Conservation (phyloP, 441 rosid genomes). For the Gossypium gossypioides region DNA sequence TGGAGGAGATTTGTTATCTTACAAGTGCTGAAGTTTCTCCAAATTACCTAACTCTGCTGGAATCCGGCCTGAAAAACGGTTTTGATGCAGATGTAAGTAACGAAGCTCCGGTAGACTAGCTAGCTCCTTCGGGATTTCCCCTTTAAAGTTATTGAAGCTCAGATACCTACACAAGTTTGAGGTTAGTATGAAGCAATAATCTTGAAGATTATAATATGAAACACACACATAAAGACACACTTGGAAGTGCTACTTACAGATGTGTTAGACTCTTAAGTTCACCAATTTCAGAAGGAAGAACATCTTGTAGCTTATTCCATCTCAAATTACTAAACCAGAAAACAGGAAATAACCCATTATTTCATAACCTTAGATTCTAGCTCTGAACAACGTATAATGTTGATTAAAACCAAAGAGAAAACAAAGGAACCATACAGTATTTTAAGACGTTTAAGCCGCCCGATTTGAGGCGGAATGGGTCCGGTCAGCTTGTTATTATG, state of each 20-base stretch:
- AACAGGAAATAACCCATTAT: not conserved
- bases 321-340: constrained; percentile 54
- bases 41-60: constrained; percentile 75
- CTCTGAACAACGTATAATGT: too few relatives aligned
- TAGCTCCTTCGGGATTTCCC: constrained; percentile 86
- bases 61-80: constrained; percentile 73
- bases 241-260: constrained; percentile 37
- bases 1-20: constrained; percentile 16
- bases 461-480: constrained; percentile 79
- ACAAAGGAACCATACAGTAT: constrained; percentile 41
- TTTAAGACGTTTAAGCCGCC: constrained; percentile 65
- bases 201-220: not conserved
- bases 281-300: constrained; percentile 74
- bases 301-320: constrained; percentile 84
- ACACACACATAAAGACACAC: not conserved
- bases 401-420: not conserved
- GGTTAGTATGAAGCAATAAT: not conserved
- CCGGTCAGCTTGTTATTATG: constrained; percentile 87
- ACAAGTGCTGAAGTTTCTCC: constrained; percentile 80
- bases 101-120: constrained; percentile 83
- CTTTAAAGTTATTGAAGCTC: constrained; percentile 88
- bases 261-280: constrained; percentile 69
- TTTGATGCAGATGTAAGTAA: constrained; percentile 78
- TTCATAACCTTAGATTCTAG: not conserved
- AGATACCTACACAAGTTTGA: constrained; percentile 38